Percentiles rank a stretch among this genome's conserved stretches.
phyloP scores from a whole-genome alignment of 331 rosid species.

The Quercus phellos region DNA sequence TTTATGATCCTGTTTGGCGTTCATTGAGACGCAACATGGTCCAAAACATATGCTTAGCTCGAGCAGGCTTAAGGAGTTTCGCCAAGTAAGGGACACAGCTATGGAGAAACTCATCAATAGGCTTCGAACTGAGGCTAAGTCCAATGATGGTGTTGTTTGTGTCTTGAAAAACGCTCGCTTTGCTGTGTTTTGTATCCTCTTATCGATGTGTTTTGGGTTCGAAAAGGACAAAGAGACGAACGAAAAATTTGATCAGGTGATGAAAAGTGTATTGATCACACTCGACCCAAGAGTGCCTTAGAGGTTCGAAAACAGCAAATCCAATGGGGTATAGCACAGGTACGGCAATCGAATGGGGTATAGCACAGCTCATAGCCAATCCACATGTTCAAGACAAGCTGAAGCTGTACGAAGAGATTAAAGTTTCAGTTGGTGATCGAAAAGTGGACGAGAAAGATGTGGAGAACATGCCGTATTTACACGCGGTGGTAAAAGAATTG shows the following conservation, averaged over 20 bases:
- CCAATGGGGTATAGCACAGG: conserved; percentile 44
- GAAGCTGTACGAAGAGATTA: conserved; percentile 42
- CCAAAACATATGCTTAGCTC: conserved; percentile 95
- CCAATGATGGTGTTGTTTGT: conserved; percentile 41
- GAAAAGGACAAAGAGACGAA: conserved; percentile 69
- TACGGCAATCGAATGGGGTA: conserved; percentile 18
- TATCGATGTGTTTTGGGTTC: conserved; percentile 78
- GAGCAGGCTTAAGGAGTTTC: conserved; percentile 56
- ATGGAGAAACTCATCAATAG: conserved; percentile 56
- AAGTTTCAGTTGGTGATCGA: conserved; percentile 27
- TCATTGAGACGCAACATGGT: conserved; percentile 79
- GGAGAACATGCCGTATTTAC: conserved; percentile 70
- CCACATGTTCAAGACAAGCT: conserved; percentile 49
- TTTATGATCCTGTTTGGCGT: conserved; percentile 77
- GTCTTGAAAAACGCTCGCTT: conserved; percentile 64
- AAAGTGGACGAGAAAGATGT: conserved; percentile 65
- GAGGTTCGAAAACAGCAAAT: conserved; percentile 54
- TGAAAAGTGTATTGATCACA: conserved; percentile 59
- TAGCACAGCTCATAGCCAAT: conserved; percentile 61
- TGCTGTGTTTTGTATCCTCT: conserved; percentile 65
- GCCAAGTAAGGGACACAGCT: conserved; percentile 44
- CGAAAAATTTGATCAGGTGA: conserved; percentile 52
- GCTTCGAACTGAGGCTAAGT: conserved; percentile 47
- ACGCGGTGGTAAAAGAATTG: conserved; percentile 65
- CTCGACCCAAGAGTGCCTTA: conserved; percentile 55